Percentiles rank a stretch among this genome's conserved stretches.
These are phyloP conservation scores for Zopfochytrium polystomum DNA, from an alignment of 371 early-diverging fungal genomes.

Conservation along the genomic window DNA sequence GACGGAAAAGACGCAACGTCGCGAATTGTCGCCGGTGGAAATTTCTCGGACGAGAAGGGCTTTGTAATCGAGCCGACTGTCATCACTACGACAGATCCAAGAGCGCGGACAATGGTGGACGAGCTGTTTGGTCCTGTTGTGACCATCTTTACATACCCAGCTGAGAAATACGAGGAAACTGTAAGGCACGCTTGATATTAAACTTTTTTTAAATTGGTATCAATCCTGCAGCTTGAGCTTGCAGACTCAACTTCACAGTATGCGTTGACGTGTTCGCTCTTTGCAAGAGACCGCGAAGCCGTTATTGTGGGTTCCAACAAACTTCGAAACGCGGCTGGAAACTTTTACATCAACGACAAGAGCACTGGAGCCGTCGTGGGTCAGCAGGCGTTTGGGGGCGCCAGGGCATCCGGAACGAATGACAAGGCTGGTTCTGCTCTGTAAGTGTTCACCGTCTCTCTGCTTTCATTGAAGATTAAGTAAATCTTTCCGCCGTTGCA, in stretches of 20 bases:
- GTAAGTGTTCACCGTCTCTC: conserved; percentile 37
- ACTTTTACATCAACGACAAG: conserved; percentile 99
- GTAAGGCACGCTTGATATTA: conserved; percentile 13
- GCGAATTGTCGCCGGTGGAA: conserved; percentile 47
- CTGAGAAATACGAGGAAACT: conserved; percentile 67
- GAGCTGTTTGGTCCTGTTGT: conserved; percentile 98
- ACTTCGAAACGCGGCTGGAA: conserved; percentile 89
- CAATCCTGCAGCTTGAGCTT: conserved; percentile 52
- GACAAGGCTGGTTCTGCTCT: conserved; percentile 89
- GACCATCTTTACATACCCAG: conserved; percentile 89
- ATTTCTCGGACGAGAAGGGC: conserved; percentile 67
- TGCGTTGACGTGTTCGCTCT: conserved; percentile 80
- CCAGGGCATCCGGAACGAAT: conserved; percentile 92
- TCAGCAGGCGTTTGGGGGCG: conserved; percentile 97
- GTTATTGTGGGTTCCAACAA: conserved; percentile 68
- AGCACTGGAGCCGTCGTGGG: conserved; percentile 96
- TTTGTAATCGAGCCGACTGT: conserved; percentile 92
- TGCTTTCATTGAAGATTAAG: conserved; percentile 39
- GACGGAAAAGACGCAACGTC: conserved; percentile 30
- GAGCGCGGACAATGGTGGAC: conserved; percentile 82
- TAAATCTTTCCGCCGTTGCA: conserved; percentile 6
- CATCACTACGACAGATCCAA: conserved; percentile 80
- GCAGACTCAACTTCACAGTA: conserved; percentile 80
- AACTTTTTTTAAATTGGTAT: neutral
- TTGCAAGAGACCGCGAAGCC: conserved; percentile 84